phyloP scores from a whole-genome alignment of 2,329 filamentous ascomycete species.

The Penicillium sp. region DNA sequence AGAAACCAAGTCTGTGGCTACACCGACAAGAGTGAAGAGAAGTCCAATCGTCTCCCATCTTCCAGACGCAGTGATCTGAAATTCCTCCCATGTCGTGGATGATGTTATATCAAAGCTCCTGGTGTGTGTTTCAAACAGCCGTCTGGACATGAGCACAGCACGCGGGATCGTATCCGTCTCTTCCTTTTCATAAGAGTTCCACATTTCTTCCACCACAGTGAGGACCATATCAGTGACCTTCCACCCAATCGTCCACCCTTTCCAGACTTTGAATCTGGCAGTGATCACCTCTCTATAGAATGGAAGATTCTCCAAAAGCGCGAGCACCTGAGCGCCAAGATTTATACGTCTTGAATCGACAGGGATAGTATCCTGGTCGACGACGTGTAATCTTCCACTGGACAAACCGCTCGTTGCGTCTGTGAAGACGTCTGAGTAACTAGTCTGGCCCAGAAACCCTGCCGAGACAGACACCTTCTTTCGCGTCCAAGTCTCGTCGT shows the following conservation, averaged over 20 bases:
- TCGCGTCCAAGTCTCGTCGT: neutral
- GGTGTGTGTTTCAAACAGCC: constrained; percentile 22
- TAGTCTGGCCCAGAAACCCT: constrained; percentile 20
- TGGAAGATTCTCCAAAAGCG: constrained; percentile 21
- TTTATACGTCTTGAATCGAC: constrained; percentile 19
- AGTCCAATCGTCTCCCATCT: constrained; percentile 28
- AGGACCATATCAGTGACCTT: constrained; percentile 21
- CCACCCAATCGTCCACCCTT: constrained; percentile 24
- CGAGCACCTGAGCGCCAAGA: constrained; percentile 24
- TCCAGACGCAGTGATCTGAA: constrained; percentile 12
- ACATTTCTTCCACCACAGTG: constrained; percentile 18
- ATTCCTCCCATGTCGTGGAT: constrained; percentile 24
- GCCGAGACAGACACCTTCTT: constrained; percentile 2
- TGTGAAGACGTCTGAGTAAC: constrained; percentile 19
- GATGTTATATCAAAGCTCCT: constrained; percentile 13
- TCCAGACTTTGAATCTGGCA: constrained; percentile 17
- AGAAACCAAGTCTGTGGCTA: constrained; percentile 10
- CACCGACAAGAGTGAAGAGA: constrained; percentile 22
- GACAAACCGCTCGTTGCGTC: constrained; percentile 10
- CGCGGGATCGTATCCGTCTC: constrained; percentile 10
- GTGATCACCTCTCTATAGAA: constrained; percentile 21
- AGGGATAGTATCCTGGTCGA: neutral
- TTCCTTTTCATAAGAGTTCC: constrained; percentile 8
- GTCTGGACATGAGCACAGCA: constrained; percentile 16
- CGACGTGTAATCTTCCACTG: neutral